Percentiles rank a stretch among this genome's conserved stretches.
Conservation (phyloP, 805 yeast species). For the Pichia exigua region DNA sequence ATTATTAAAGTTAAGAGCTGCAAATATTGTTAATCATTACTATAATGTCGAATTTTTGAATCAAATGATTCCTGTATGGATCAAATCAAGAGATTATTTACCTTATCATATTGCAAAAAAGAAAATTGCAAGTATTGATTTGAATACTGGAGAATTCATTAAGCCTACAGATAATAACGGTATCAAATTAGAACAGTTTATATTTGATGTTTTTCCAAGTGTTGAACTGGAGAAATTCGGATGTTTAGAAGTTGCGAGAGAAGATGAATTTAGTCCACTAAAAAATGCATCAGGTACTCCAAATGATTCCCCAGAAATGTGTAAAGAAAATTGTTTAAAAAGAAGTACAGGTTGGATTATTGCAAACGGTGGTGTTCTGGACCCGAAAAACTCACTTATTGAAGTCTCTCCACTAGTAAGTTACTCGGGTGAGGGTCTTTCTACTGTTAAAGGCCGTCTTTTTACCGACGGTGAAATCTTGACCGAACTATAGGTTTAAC, state of each 20-base stretch:
- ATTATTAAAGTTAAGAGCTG: constrained; percentile 71
- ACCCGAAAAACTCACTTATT: constrained; percentile 39
- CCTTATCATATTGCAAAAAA: constrained; percentile 96
- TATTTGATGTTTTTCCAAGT: constrained; percentile 88
- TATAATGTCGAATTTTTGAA: constrained; percentile 73
- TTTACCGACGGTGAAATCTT: neutral
- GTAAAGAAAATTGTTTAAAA: constrained; percentile 53
- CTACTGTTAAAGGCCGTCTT: neutral
- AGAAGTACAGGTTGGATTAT: constrained; percentile 71
- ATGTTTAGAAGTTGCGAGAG: constrained; percentile 82
- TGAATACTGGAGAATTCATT: constrained; percentile 34
- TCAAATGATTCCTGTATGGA: constrained; percentile 60
- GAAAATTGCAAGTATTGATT: constrained; percentile 56
- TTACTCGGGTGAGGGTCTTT: constrained; percentile 66
- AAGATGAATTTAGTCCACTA: constrained; percentile 85
- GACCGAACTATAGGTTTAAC: neutral
- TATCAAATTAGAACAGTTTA: constrained; percentile 90
- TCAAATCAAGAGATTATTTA: constrained; percentile 50
- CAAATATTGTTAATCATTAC: constrained; percentile 95
- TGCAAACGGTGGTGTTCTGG: constrained; percentile 58
- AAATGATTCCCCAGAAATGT: constrained; percentile 80
- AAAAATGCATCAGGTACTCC: constrained; percentile 83
- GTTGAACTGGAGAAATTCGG: constrained; percentile 71
- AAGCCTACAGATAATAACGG: constrained; percentile 83
- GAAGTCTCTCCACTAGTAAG: constrained; percentile 76